phyloP scores from a whole-genome alignment of 1,139 yeast species.

The Diutina catenulata region DNA sequence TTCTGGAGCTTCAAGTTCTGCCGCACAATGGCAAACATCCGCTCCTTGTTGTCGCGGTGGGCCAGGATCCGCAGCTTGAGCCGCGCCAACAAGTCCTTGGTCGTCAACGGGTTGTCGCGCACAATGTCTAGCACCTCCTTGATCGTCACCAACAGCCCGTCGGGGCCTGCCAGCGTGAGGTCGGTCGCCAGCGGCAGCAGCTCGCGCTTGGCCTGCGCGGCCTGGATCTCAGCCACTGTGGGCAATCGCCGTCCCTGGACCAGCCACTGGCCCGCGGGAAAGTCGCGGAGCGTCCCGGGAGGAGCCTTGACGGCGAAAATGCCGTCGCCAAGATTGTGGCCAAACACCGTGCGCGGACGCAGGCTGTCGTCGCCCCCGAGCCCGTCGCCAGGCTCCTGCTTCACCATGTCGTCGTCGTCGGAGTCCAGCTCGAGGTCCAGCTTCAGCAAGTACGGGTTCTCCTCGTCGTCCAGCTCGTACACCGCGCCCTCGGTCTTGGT shows the following conservation, averaged over 20 bases:
- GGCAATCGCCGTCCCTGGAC: conserved; percentile 29
- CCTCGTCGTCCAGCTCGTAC: conserved; percentile 86
- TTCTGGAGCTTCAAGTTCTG: conserved; percentile 58
- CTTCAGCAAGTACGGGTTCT: conserved; percentile 72
- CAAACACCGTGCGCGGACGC: conserved; percentile 26
- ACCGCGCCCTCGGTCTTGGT: conserved; percentile 82
- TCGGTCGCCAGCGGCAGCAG: conserved; percentile 12
- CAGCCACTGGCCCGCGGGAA: conserved; percentile 80
- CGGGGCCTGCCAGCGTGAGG: conserved; percentile 1
- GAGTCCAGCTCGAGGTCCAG: conserved; percentile 53
- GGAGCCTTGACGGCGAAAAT: conserved; percentile 59
- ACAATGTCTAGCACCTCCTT: conserved; percentile 62
- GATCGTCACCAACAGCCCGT: conserved; percentile 42
- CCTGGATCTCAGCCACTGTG: conserved; percentile 24
- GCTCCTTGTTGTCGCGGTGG: conserved; percentile 57
- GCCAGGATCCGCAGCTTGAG: conserved; percentile 54
- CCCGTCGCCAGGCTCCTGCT: conserved; percentile 29
- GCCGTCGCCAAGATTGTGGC: conserved; percentile 48
- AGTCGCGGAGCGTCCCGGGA: conserved; percentile 44
- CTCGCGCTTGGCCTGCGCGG: conserved; percentile 21
- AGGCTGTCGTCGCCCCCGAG: conserved; percentile 13
- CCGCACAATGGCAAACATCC: conserved; percentile 58
- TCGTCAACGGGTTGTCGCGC: conserved; percentile 48
- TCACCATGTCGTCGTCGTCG: conserved; percentile 24
- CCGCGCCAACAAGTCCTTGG: conserved; percentile 51